Percentiles rank a stretch among this genome's conserved stretches.
These are phyloP conservation scores for Thraustochytrium sp. DNA, from an alignment of 352 stramenopile species.

Conservation along the genomic window DNA sequence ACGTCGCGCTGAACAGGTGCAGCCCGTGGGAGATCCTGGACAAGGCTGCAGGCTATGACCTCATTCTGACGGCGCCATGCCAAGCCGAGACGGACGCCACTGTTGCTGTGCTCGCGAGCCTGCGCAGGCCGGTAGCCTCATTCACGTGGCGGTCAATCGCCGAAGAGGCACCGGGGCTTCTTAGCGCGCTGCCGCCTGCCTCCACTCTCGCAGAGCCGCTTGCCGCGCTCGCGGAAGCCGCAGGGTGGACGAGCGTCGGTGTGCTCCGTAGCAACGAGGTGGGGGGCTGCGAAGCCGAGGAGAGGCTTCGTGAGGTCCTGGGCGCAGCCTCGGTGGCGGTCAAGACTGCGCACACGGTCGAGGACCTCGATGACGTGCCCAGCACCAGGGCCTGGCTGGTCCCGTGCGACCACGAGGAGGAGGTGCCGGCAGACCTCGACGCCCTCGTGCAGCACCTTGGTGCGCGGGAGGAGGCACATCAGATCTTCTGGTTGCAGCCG, in stretches of 20 bases:
- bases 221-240: not conserved
- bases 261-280: not conserved
- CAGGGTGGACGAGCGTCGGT: not conserved
- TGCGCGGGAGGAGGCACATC: not conserved
- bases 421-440: not conserved
- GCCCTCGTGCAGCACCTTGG: not conserved
- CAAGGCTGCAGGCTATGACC: not conserved
- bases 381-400: not conserved
- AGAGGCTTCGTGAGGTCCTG: too few relatives aligned
- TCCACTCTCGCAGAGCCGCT: not conserved
- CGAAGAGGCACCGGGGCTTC: not conserved
- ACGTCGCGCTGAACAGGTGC: not conserved
- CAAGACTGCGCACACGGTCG: not conserved
- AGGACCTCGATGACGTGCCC: not conserved
- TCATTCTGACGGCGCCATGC: not conserved
- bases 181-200: not conserved
- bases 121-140: not conserved
- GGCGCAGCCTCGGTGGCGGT: not conserved
- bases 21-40: not conserved
- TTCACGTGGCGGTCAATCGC: not conserved
- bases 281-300: too few relatives aligned
- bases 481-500: not conserved
- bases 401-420: not conserved
- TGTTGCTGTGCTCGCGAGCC: not conserved
- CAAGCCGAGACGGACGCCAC: not conserved